These are phyloP conservation scores for Ophiostoma quercus DNA, from an alignment of 2,329 filamentous ascomycete genomes.

Conservation along the genomic window DNA sequence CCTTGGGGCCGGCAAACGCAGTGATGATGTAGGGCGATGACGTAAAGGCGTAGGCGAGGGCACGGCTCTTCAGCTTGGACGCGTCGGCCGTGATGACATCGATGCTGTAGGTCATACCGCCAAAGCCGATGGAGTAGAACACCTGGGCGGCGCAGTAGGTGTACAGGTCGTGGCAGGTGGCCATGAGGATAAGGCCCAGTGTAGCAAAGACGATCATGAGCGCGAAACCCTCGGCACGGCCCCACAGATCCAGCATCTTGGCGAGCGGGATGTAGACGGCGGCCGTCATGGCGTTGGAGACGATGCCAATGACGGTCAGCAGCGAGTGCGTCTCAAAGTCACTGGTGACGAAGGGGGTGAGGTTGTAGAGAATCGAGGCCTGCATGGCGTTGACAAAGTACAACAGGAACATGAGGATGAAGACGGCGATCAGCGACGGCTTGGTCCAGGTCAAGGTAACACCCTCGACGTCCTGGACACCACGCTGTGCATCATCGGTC, in stretches of 20 bases:
- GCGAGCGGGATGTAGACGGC: constrained; percentile 59
- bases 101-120: constrained; percentile 40
- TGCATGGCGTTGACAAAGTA: constrained; percentile 49
- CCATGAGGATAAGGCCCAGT: constrained; percentile 37
- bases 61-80: constrained; percentile 58
- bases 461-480: constrained; percentile 46
- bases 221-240: constrained; percentile 57
- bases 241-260: constrained; percentile 63
- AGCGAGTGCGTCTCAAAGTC: constrained; percentile 49
- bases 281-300: constrained; percentile 51
- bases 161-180: neutral
- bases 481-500: constrained; percentile 35
- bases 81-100: constrained; percentile 62
- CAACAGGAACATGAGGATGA: constrained; percentile 44
- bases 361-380: constrained; percentile 38
- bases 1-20: constrained; percentile 54
- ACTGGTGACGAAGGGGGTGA: constrained; percentile 48
- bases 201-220: constrained; percentile 48
- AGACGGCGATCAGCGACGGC: constrained; percentile 40
- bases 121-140: constrained; percentile 24
- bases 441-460: constrained; percentile 42
- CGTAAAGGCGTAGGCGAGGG: constrained; percentile 35
- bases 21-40: constrained; percentile 59
- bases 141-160: constrained; percentile 6
- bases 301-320: constrained; percentile 48